phyloP scores from a whole-genome alignment of 352 stramenopile species.

The Pythium grandisporangium region DNA sequence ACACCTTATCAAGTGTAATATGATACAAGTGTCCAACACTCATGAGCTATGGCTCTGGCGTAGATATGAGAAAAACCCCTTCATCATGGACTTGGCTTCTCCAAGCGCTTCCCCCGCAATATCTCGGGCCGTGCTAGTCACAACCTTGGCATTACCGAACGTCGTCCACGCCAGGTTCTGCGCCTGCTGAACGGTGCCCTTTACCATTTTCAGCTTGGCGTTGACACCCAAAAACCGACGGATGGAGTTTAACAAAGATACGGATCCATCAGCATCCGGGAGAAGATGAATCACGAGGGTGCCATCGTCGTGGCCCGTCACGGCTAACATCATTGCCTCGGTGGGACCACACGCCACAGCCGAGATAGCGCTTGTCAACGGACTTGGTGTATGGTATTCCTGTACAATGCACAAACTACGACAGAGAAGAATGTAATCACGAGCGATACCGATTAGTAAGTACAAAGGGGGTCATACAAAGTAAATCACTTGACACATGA shows the following conservation, averaged over 20 bases:
- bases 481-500: no score
- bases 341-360: slow-evolving; percentile 55
- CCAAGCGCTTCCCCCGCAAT: slow-evolving; percentile 79
- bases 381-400: slow-evolving; percentile 35
- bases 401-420: slow-evolving; percentile 61
- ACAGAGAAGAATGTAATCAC: slow-evolving; percentile 5
- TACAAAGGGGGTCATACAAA: no score
- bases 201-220: slow-evolving; percentile 81
- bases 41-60: slow-evolving; percentile 8
- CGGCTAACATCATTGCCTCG: slow-evolving; percentile 68
- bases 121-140: slow-evolving; percentile 74
- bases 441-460: background rate
- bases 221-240: slow-evolving; percentile 67
- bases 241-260: slow-evolving; percentile 69
- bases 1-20: no score
- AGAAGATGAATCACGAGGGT: slow-evolving; percentile 73
- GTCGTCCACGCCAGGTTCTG: slow-evolving; percentile 79
- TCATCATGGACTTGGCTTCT: slow-evolving; percentile 79
- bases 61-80: slow-evolving; percentile 63
- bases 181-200: slow-evolving; percentile 82
- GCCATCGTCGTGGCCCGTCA: slow-evolving; percentile 59
- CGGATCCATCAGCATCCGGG: slow-evolving; percentile 64
- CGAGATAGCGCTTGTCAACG: slow-evolving; percentile 35
- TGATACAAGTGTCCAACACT: no score
- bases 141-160: slow-evolving; percentile 70